These are phyloP conservation scores for Colletotrichum musae DNA, from an alignment of 2,329 filamentous ascomycete genomes.

Conservation along the genomic window DNA sequence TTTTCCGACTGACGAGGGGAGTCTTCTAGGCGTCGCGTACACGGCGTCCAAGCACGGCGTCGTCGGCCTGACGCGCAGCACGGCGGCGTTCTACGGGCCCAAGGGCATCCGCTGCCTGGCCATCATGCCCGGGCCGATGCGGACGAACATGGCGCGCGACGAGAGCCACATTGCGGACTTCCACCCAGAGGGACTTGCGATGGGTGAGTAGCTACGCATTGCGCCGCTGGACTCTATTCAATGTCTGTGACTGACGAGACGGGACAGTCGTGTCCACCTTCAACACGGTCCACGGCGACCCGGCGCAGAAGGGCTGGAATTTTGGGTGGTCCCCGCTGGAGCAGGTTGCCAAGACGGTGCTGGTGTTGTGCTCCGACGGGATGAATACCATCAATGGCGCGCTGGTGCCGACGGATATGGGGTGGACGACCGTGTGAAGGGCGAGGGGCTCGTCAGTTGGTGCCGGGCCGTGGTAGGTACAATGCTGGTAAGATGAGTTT, in stretches of 20 bases:
- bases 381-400: conserved; percentile 37
- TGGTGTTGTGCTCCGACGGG: conserved; percentile 24
- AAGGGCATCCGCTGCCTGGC: conserved; percentile 60
- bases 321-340: conserved; percentile 29
- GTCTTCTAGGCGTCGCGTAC: conserved; percentile 59
- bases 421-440: conserved; percentile 31
- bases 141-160: conserved; percentile 63
- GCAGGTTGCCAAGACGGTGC: conserved; percentile 31
- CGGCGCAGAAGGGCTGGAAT: conserved; percentile 21
- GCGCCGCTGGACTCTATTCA: too few relatives aligned
- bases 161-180: conserved; percentile 11
- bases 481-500: too few relatives aligned
- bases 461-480: too few relatives aligned
- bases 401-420: conserved; percentile 30
- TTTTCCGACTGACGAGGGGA: not conserved
- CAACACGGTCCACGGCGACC: conserved; percentile 18
- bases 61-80: conserved; percentile 69
- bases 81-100: conserved; percentile 67
- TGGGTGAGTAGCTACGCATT: conserved; percentile 1
- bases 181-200: conserved; percentile 6
- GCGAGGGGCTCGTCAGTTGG: too few relatives aligned
- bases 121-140: conserved; percentile 66
- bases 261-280: conserved; percentile 19
- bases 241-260: not conserved
- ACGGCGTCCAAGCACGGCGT: conserved; percentile 68